Conservation (phyloP, 371 early-diverging fungal genomes). For the Mucor sp. region DNA sequence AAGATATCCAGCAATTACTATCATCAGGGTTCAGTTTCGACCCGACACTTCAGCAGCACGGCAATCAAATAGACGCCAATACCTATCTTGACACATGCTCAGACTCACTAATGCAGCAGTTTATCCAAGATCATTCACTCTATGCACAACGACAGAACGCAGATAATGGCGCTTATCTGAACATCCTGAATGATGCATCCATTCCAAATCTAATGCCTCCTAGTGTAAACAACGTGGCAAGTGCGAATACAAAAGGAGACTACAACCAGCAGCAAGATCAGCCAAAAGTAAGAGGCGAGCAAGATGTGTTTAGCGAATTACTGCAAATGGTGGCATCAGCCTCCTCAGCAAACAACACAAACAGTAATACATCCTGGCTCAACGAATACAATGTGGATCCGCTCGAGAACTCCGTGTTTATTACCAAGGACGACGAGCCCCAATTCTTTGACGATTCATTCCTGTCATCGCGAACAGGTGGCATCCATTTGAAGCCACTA, state of each 20-base stretch:
- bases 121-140: neutral
- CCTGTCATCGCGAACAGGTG: neutral
- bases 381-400: neutral
- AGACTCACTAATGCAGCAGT: neutral
- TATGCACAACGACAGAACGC: neutral
- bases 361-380: neutral
- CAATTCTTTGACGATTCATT: neutral
- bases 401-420: neutral
- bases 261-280: neutral
- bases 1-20: neutral
- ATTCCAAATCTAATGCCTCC: neutral
- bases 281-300: neutral
- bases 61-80: neutral
- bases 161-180: neutral
- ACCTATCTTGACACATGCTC: neutral
- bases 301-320: neutral
- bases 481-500: neutral
- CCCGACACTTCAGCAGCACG: neutral
- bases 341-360: neutral
- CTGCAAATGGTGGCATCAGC: neutral
- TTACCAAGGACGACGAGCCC: neutral
- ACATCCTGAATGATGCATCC: neutral
- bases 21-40: neutral
- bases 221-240: neutral
- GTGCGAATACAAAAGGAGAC: neutral